Evolutionary conservation across 192 early-diverging fungal genomes (phyloP), one percentile per base, ranked within the genome.

Genomic region (Phlyctochytrium arcticum): DNA sequence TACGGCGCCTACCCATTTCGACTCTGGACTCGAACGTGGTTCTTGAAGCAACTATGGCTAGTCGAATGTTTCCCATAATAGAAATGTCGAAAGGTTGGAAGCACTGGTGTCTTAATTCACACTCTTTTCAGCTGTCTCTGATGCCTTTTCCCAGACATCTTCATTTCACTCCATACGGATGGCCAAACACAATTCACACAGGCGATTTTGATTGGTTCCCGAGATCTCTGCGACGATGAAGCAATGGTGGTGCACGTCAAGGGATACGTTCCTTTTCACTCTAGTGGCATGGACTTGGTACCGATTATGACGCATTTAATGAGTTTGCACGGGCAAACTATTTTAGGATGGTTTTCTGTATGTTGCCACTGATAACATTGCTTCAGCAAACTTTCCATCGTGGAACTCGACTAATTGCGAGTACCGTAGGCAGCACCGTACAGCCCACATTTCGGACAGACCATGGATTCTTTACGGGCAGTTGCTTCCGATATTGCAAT

Each of bases 261-360:
- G 42, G 67, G 58, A 24, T 69, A 54, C 27, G 48, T 69, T 1
- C 67, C 67, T 24, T 69, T 69, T 32, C 55, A 67, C 10, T 44
- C 54, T 15, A 57, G 47, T 42, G 59, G 50, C 36, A 55, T 31
- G 19, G 57, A 69, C 53, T 26, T 67, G 1, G 10, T 54, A 12
- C 26, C 49, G 3, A 36, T 27, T 5, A 17, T 69, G 10, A 30
- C 48, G 2, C 57, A 60, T 26, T 48, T 62, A 8, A 35, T 69
- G 17, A 60, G 36, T 21, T 31, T 50, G 2, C 48, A 69, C 23
- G 67, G 67, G 12, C 48, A 53, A 29, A 69, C 67, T 15, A 44
- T 69, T 1, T 8, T 69, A 6, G 67, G 67, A 3, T 69, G 67
- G 67, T 58, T 60, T 62, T 57, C 59, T 21, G 67, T 69, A 62